Conservation (phyloP, 1,139 yeast genomes). For the Pichia sp. region DNA sequence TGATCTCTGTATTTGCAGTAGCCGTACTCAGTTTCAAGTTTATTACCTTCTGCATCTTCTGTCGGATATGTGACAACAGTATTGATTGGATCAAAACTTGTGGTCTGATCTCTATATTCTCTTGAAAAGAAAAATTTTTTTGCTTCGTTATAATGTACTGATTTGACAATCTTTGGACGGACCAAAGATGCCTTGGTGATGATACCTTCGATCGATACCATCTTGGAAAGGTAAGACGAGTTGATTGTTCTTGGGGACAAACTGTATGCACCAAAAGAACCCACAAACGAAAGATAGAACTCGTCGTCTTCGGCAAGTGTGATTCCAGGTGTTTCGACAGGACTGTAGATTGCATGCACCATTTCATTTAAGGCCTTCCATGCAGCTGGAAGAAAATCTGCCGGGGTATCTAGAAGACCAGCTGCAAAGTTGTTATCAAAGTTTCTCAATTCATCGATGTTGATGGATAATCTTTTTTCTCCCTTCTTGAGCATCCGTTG, state of each 20-base stretch:
- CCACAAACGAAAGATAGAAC: slow-evolving; percentile 78
- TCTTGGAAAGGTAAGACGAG: slow-evolving; percentile 68
- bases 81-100: slow-evolving; percentile 79
- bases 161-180: slow-evolving; percentile 84
- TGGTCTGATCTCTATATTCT: slow-evolving; percentile 90
- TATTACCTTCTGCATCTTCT: slow-evolving; percentile 87
- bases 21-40: slow-evolving; percentile 87
- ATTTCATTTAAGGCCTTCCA: slow-evolving; percentile 82
- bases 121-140: slow-evolving; percentile 84
- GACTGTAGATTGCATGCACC: slow-evolving; percentile 64
- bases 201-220: slow-evolving; percentile 91
- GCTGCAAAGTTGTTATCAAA: slow-evolving; percentile 76
- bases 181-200: slow-evolving; percentile 92
- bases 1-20: slow-evolving; percentile 91
- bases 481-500: slow-evolving; percentile 65
- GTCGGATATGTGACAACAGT: slow-evolving; percentile 91
- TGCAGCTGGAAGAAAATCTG: slow-evolving; percentile 85
- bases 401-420: slow-evolving; percentile 73
- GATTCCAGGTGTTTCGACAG: slow-evolving; percentile 45
- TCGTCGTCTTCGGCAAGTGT: slow-evolving; percentile 58
- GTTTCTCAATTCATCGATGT: slow-evolving; percentile 83
- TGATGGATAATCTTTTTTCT: slow-evolving; percentile 64
- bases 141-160: slow-evolving; percentile 89
- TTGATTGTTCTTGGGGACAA: slow-evolving; percentile 86
- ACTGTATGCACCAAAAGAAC: slow-evolving; percentile 86